Evolutionary conservation across 306 rosid genomes (phyloP), one percentile per base, ranked within the genome.

Genomic region (Senna tora): DNA sequence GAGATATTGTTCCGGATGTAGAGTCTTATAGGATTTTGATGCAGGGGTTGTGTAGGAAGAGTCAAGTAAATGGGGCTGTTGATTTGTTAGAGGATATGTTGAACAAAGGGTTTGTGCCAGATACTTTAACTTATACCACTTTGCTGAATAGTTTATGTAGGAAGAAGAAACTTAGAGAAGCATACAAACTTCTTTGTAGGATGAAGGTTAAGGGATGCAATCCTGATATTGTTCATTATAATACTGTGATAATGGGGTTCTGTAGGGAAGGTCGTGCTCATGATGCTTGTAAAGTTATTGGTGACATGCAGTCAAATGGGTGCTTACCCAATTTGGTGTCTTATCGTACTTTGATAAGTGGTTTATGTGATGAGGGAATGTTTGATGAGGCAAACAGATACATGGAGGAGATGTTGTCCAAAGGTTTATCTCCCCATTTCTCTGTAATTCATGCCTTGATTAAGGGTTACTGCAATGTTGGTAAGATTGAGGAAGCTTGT

Each of bases 161-260:
- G 86, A 93, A 93, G 84, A 91, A 89, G 80, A 77, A 87, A 78
- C 91, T 93, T 0, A 82, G 86, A 25, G 98, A 93, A 75, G 96
- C 96, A 13, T 93, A 89, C 70, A 93, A 91, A 85, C 92, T 93
- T 74, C 97, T 91, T 5, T 91, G 98, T 70, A 84, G 98, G 83
- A 93, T 93, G 97, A 93, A 89, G 76, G 92, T 93, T 15, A 93
- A 87, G 54, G 98, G 98, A 7, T 93, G 98, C 55, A 93, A 93
- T 73, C 97, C 96, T 7, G 97, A 91, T 20, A 82, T 90, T 15
- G 88, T 89, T 71, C 98, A 91, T 72, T 93, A 86, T 11, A 93
- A 93, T 57, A 93, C 87, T 1, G 89, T 89, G 67, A 86, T 93
- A 65, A 54, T 68, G 17, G 98, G 98, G 33, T 93, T 89, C 71